Evolutionary conservation across 75 land plant species (phyloP).

Genomic region (Cryptomeria japonica): DNA sequence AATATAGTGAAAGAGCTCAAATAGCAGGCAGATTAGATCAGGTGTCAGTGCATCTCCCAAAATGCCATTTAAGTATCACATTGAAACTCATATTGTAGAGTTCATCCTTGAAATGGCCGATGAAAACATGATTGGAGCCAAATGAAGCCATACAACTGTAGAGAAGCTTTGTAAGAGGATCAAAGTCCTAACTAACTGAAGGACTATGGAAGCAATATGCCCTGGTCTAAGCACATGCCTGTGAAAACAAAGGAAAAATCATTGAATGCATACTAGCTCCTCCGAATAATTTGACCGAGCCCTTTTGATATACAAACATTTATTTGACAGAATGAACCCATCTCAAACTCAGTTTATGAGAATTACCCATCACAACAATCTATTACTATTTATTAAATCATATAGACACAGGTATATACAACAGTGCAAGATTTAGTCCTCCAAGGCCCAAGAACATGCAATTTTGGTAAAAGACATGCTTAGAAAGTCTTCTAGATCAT

Average conservation of each 20-base stretch:
- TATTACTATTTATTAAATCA: too few relatives aligned
- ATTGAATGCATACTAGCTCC: not conserved
- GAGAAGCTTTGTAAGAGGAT: not conserved
- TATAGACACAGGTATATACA: not conserved
- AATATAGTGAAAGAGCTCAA: not conserved
- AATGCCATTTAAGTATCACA: not conserved
- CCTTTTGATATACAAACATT: not conserved
- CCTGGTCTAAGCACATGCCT: not conserved
- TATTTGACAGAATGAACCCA: not conserved
- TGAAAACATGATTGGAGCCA: not conserved
- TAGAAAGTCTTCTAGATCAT: not conserved
- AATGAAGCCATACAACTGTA: not conserved
- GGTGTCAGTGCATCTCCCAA: not conserved
- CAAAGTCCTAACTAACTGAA: not conserved
- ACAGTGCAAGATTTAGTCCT: not conserved
- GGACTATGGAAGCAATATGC: not conserved
- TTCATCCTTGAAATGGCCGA: not conserved
- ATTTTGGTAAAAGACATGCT: not conserved
- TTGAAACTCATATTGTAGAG: not conserved
- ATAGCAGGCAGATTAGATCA: not conserved
- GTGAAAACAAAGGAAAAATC: not conserved
- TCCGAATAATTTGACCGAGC: not conserved
- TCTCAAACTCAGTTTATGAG: not conserved
- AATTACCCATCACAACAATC: not conserved
- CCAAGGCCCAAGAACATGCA: not conserved